Evolutionary conservation across 1,284 basidiomycete species (phyloP).

Genomic region (Trametes polyzona): DNA sequence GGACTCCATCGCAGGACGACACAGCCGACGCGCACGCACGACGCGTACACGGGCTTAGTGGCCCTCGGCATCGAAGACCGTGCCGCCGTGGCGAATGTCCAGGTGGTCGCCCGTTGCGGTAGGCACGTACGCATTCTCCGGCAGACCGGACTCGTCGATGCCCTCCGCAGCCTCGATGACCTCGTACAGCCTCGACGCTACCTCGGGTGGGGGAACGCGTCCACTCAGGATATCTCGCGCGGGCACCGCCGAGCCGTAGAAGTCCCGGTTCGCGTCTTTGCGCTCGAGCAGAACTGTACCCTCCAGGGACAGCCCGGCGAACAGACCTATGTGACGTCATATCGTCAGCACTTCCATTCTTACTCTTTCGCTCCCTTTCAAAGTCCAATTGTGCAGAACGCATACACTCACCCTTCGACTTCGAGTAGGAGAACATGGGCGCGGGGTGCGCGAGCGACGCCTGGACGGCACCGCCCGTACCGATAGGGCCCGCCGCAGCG

Average conservation of each 20-base stretch:
- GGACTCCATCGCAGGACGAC: too few species aligned
- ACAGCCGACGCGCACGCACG: too few species aligned
- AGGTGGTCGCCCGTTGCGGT: constrained; percentile 64
- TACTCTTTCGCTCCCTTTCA: neutral
- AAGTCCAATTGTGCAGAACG: too few species aligned
- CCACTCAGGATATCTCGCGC: constrained; percentile 90
- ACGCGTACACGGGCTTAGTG: constrained; percentile 21
- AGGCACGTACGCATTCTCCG: constrained; percentile 83
- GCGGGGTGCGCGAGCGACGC: constrained; percentile 89
- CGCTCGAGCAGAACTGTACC: constrained; percentile 95
- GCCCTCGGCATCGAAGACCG: constrained; percentile 72
- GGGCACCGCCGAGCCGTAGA: constrained; percentile 93
- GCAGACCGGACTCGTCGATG: constrained; percentile 78
- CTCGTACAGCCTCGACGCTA: constrained; percentile 92
- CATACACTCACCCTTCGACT: constrained; percentile 80
- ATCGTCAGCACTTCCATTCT: neutral
- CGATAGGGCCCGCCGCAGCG: constrained; percentile 90
- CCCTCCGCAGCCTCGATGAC: constrained; percentile 91
- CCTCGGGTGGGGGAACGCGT: constrained; percentile 94
- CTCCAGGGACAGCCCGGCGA: constrained; percentile 93
- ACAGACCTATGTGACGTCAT: constrained; percentile 67
- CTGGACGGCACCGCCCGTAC: constrained; percentile 92
- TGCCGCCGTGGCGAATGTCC: constrained; percentile 48
- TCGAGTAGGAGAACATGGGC: constrained; percentile 97
- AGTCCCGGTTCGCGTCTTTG: constrained; percentile 92